A percentile compares a stretch with the other conserved stretches of the same genome.
phyloP scores from a whole-genome alignment of 352 stramenopile genomes.

The Phytophthora niederhauseri region DNA sequence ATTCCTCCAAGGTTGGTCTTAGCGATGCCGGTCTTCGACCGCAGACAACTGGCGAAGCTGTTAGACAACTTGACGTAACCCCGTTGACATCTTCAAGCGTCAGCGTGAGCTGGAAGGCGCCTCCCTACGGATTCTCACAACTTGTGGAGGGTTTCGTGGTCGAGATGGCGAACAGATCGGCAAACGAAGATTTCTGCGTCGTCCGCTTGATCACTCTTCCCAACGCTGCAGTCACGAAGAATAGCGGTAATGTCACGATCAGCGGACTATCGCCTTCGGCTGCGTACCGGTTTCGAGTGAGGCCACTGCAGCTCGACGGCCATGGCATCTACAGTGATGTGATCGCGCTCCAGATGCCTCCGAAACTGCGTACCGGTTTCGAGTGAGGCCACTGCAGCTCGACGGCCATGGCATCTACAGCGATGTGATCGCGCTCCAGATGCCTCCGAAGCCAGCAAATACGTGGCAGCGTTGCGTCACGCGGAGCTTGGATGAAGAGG shows the following conservation, averaged over 20 bases:
- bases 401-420: conserved; percentile 47
- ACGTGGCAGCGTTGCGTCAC: conserved; percentile 48
- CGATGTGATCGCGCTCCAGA: conserved; percentile 39
- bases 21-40: conserved; percentile 25
- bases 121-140: conserved; percentile 46
- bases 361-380: too few relatives aligned
- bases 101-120: conserved; percentile 44
- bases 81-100: conserved; percentile 46
- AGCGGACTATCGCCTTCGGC: conserved; percentile 27
- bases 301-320: conserved; percentile 48
- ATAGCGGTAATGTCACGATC: conserved; percentile 32
- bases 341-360: conserved; percentile 39
- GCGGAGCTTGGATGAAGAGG: conserved; percentile 42
- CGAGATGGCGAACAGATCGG: conserved; percentile 65
- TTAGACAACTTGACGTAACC: conserved; percentile 29
- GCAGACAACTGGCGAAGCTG: conserved; percentile 28
- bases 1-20: conserved; percentile 13
- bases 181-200: conserved; percentile 63
- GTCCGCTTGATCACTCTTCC: conserved; percentile 37
- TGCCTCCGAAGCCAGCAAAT: conserved; percentile 42
- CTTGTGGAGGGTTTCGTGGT: conserved; percentile 54
- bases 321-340: conserved; percentile 43
- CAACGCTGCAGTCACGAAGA: conserved; percentile 7
- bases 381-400: conserved; percentile 53
- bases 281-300: conserved; percentile 67